Evolutionary conservation across 352 stramenopile species (phyloP).

Genomic region (Phytophthora kernoviae): DNA sequence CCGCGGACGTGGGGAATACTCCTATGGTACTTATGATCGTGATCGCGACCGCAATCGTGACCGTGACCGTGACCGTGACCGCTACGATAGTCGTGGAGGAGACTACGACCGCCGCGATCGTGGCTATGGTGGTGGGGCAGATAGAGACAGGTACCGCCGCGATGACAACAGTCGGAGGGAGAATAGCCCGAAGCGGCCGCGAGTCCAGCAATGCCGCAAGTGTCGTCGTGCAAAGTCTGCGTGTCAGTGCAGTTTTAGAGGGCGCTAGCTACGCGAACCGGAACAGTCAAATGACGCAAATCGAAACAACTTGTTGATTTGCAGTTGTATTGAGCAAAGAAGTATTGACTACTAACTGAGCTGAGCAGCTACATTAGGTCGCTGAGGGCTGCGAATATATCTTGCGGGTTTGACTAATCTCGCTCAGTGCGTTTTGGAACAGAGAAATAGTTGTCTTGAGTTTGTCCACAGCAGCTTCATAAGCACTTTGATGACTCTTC

Average conservation of each 20-base stretch:
- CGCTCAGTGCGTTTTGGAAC: no score
- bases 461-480: no score
- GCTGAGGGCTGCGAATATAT: no score
- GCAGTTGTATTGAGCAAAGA: conserved; percentile 38
- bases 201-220: conserved; percentile 53
- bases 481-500: no score
- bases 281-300: not conserved
- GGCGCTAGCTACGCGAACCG: conserved; percentile 18
- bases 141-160: conserved; percentile 37
- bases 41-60: conserved; percentile 19
- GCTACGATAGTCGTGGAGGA: conserved; percentile 17
- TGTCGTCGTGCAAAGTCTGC: conserved; percentile 56
- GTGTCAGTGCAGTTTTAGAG: conserved; percentile 59
- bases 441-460: no score
- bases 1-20: conserved; percentile 21
- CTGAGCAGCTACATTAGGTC: conserved; percentile 13
- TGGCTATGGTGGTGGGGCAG: conserved; percentile 28
- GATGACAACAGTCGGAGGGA: conserved; percentile 38
- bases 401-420: no score
- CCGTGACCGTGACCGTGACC: conserved; percentile 31
- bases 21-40: conserved; percentile 31
- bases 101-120: conserved; percentile 33
- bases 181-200: conserved; percentile 43
- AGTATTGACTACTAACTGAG: conserved; percentile 12
- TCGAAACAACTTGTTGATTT: conserved; percentile 1